These are phyloP conservation scores for Rutstroemia sp. DNA, from an alignment of 2,329 filamentous ascomycete genomes.

Conservation along the genomic window DNA sequence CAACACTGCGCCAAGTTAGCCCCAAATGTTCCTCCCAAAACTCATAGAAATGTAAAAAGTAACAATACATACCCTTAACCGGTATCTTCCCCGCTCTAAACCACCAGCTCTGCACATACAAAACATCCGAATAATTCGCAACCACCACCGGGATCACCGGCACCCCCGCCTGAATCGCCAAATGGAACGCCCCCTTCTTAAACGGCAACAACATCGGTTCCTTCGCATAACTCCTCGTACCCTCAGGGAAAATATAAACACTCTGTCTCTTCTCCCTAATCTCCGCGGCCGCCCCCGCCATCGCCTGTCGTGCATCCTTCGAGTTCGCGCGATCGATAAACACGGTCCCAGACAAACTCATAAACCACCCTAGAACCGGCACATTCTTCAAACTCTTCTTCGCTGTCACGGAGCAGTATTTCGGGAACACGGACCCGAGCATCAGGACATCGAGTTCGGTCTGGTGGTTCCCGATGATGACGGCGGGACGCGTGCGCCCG, in stretches of 20 bases:
- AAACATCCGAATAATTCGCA: conserved; percentile 70
- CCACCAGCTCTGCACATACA: conserved; percentile 54
- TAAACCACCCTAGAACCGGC: conserved; percentile 94
- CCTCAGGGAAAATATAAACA: conserved; percentile 86
- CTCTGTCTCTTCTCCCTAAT: conserved; percentile 67
- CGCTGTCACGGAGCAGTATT: conserved; percentile 86
- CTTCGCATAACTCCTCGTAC: conserved; percentile 81
- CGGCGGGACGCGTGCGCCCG: conserved; percentile 62
- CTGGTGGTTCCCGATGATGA: conserved; percentile 94
- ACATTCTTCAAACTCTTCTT: conserved; percentile 75
- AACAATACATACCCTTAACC: conserved; percentile 54
- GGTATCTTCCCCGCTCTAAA: conserved; percentile 67
- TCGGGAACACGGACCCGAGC: conserved; percentile 82
- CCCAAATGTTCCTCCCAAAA: neutral
- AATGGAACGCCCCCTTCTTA: conserved; percentile 97
- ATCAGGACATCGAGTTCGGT: conserved; percentile 91
- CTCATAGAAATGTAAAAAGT: neutral
- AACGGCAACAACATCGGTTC: conserved; percentile 83
- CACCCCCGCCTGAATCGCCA: conserved; percentile 88
- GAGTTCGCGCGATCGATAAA: conserved; percentile 92
- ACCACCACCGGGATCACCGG: conserved; percentile 82
- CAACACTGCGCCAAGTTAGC: conserved; percentile 48
- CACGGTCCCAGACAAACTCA: conserved; percentile 76
- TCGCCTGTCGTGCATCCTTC: conserved; percentile 74
- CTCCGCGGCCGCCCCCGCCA: conserved; percentile 72